Percentiles rank a stretch among this genome's conserved stretches.
Conservation (phyloP, 306 rosid genomes). For the Prunus kanzakura region DNA sequence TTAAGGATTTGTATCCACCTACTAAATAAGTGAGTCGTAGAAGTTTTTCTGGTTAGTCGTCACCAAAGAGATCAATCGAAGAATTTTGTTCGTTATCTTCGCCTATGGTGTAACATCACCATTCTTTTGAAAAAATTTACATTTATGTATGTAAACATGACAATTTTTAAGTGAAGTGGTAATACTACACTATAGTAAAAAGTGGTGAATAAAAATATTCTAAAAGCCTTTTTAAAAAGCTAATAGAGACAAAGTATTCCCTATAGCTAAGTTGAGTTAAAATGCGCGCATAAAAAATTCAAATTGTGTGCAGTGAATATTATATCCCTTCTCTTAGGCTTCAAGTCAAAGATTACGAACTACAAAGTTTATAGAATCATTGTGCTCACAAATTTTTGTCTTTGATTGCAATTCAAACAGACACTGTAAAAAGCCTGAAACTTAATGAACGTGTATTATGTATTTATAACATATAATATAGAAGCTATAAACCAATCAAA, state of each 20-base stretch:
- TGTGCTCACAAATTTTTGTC: constrained; percentile 24
- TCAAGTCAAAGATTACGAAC: constrained; percentile 35
- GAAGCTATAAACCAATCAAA: background rate
- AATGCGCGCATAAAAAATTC: background rate
- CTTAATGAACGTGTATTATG: background rate
- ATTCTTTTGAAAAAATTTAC: background rate
- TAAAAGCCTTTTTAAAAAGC: background rate
- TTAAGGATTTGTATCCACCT: background rate
- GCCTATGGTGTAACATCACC: background rate
- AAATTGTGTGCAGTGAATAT: background rate
- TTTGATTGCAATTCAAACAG: constrained; percentile 18
- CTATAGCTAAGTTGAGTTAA: background rate
- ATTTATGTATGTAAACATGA: background rate
- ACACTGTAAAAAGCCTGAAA: constrained; percentile 4
- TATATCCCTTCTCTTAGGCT: constrained; percentile 27
- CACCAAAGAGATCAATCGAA: background rate
- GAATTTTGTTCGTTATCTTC: background rate
- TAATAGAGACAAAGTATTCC: constrained; percentile 18
- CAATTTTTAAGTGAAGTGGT: background rate
- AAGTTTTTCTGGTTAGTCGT: too few species aligned
- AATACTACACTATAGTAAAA: background rate
- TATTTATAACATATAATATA: background rate
- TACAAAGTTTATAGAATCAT: constrained; percentile 23
- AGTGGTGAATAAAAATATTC: background rate
- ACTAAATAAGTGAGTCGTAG: background rate